These are phyloP conservation scores for Lachancea cidri DNA, from an alignment of 805 yeast genomes.

Conservation along the genomic window DNA sequence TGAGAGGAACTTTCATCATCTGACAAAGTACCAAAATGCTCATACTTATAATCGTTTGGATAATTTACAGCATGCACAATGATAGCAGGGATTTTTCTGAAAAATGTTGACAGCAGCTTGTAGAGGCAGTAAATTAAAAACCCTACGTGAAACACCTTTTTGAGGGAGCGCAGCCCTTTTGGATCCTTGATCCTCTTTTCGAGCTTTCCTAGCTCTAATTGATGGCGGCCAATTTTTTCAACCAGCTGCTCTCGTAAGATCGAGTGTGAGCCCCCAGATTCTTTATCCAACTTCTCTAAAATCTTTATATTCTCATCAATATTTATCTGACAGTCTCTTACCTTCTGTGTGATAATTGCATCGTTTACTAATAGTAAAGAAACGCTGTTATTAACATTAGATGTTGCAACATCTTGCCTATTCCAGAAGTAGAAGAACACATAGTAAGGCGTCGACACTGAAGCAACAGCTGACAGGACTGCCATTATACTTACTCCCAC, in stretches of 20 bases:
- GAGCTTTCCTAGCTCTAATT: conserved; percentile 23
- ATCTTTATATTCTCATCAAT: conserved; percentile 17
- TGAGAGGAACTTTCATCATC: conserved; percentile 14
- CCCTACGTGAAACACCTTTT: conserved; percentile 18
- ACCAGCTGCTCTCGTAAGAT: conserved; percentile 16
- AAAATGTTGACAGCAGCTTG: conserved; percentile 32
- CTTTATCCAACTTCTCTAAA: conserved; percentile 14
- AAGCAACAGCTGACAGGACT: conserved; percentile 30
- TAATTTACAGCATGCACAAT: conserved; percentile 13
- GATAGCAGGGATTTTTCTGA: conserved; percentile 25
- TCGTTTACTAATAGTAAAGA: conserved; percentile 25
- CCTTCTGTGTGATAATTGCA: conserved; percentile 14
- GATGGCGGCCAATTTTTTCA: conserved; percentile 25
- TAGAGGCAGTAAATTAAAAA: conserved; percentile 36
- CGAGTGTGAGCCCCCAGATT: conserved; percentile 12
- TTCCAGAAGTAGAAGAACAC: conserved; percentile 17
- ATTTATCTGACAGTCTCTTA: conserved; percentile 17
- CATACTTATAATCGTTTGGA: conserved; percentile 19
- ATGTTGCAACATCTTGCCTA: conserved; percentile 2
- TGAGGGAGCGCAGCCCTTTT: conserved; percentile 10
- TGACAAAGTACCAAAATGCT: conserved; percentile 15
- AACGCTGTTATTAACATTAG: conserved; percentile 10
- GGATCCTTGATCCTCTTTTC: conserved; percentile 17
- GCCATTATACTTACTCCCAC: conserved; percentile 32
- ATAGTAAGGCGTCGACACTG: conserved; percentile 30